Evolutionary conservation across 495 filamentous ascomycete genomes (phyloP), one percentile per base, ranked within the genome.

Genomic region (Podospora appendiculata): DNA sequence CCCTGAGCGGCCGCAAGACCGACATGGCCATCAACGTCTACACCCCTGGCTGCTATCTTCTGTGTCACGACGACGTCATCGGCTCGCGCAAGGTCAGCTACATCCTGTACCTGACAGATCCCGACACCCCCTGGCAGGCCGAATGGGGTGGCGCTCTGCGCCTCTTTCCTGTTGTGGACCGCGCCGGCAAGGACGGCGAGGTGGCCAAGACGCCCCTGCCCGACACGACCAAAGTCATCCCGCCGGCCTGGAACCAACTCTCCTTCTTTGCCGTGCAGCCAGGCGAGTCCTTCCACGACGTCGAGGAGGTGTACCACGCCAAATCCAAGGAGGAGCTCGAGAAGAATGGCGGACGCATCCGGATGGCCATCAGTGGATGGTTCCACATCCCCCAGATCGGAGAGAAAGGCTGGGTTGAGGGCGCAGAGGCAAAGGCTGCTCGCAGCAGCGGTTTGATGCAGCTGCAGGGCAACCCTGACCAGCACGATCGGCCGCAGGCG

Each of bases 11-110:
- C 2, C 81, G 79, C 69, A 99, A 96, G 77, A 96, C 93, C 32
- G 93, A 99, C 70, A 97, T 97, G 94, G 93, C 93, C 40, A 95
- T 99, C 74, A 99, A 97, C 68, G 82, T 97, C 40, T 99, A 99
- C 67, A 95, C 88, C 1, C 93, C 94, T 45, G 91, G 92, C 14
- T 95, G 91, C 61, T 93, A 96, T 69, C 78, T 99, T 4, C 75
- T 99, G 42, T 96, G 92, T 67, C 93, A 99, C 60, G 93, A 99
- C 75, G 93, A 99, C 69, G 94, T 96, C 25, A 99, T 99, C 67
- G 93, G 93, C 17, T 94, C 85, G 58, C 79, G 93, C 32, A 83
- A 90, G 50, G 81, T 99, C 50, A 93, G 88, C 74, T 99, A 96
- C 67, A 99, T 99, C 56, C 78, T 99, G 48, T 99, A 99, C 66